Base-by-base conservation (phyloP, 495 filamentous ascomycete species). In the Endocarpon pusillum region DNA sequence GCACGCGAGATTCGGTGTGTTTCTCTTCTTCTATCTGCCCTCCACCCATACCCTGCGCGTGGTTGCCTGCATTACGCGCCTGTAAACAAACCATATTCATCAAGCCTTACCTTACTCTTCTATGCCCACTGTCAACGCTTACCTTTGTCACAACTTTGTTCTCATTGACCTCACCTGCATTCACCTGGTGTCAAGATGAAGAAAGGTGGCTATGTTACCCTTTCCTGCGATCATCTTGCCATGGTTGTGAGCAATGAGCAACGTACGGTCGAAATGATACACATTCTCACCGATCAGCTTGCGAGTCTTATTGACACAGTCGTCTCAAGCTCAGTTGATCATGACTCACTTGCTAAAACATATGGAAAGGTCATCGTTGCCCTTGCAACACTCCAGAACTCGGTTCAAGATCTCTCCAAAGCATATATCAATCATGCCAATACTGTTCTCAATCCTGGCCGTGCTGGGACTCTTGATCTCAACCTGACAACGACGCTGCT, bases 401-500 rank as follows among this genome's bases (percentile, higher is more conserved):
- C 80, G 31, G 74, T 85, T 53, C 69, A 71, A 42, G 73, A 74
- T 33, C 66, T 87, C 36, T 75, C 76, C 35, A 66, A 70, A 45
- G 78, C 82, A 35, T 92, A 89, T 53, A 62, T 89, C 43, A 71
- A 75, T 43, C 81, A 91, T 53, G 79, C 77, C 45, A 81, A 82
- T 43, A 73, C 74, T 7, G 65, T 91, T 25, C 69, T 91, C 21
- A 72, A 69, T 35, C 70, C 74, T 41, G 69, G 66, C n/a, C 53
- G 51, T 21, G 50, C 58, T 9, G 49, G 56, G 33, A 56, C 58
- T 28, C 57, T 73, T 35, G 71, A 72, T 34, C 55, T 61, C 21
- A 47, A 66, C 38, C 59, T 65, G 25, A 57, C 67, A 39, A 48
- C 57, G 4, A 50, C 52, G 33, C 54, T 62, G 16, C 49, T 65